phyloP scores from a whole-genome alignment of 2,329 filamentous ascomycete species.

The Beauveria rudraprayagi region DNA sequence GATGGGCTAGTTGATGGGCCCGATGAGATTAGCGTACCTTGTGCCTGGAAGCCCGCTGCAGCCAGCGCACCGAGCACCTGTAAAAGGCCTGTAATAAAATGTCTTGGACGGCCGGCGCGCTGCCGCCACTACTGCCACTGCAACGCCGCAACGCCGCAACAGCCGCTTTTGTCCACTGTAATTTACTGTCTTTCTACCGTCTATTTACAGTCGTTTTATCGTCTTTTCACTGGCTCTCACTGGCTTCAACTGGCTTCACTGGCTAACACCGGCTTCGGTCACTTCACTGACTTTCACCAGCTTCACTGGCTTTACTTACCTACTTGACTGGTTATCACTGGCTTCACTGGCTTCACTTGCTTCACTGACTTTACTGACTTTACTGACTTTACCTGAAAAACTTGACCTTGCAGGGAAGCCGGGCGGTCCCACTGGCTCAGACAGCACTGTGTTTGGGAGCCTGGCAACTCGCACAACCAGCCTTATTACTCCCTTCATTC shows the following conservation, averaged over 20 bases:
- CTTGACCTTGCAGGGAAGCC: not conserved
- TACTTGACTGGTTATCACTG: too few relatives aligned
- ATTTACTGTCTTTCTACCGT: too few relatives aligned
- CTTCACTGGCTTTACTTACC: too few relatives aligned
- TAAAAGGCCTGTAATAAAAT: not conserved
- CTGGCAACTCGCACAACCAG: not conserved
- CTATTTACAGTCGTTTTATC: too few relatives aligned
- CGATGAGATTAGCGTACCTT: not conserved
- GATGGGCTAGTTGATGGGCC: not conserved
- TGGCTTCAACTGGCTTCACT: too few relatives aligned
- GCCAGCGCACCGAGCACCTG: not conserved
- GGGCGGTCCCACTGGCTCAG: not conserved
- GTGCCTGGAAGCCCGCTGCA: not conserved
- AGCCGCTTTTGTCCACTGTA: too few relatives aligned
- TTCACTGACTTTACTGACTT: too few relatives aligned
- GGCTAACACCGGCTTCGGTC: too few relatives aligned
- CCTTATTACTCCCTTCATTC: not conserved
- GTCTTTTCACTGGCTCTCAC: too few relatives aligned
- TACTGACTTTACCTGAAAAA: too few relatives aligned
- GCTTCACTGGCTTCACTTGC: too few relatives aligned
- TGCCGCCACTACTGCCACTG: not conserved
- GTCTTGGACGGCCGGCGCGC: not conserved
- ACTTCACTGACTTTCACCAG: too few relatives aligned
- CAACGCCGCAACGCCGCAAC: not conserved
- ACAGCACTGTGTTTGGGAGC: constrained; percentile 3